Conservation (phyloP, 805 yeast genomes). For the Lachancea fermentati region DNA sequence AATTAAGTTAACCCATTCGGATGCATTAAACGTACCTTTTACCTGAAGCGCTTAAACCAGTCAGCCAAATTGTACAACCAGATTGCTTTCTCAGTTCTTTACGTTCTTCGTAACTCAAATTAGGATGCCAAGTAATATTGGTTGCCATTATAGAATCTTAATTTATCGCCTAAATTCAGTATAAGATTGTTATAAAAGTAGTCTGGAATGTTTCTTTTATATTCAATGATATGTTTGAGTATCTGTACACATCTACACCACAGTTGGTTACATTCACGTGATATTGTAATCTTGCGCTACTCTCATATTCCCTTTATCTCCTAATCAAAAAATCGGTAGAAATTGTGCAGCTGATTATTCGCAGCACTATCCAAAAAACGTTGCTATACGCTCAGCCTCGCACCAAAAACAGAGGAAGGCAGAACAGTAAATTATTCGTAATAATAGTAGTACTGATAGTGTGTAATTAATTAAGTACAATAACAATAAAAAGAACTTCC, state of each 20-base stretch:
- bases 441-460: too few species aligned
- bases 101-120: slow-evolving; percentile 81
- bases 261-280: slow-evolving; percentile 1
- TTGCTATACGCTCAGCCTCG: too few species aligned
- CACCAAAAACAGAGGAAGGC: too few species aligned
- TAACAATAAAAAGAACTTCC: too few species aligned
- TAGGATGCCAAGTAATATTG: slow-evolving; percentile 94
- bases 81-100: slow-evolving; percentile 62
- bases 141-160: slow-evolving; percentile 62
- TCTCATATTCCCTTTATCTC: neutral
- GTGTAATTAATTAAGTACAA: too few species aligned
- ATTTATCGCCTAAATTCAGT: neutral
- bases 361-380: too few species aligned
- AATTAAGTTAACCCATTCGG: neutral
- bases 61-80: slow-evolving; percentile 91
- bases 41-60: slow-evolving; percentile 94
- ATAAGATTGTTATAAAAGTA: too few species aligned
- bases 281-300: neutral
- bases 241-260: neutral
- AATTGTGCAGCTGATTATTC: too few species aligned
- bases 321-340: too few species aligned
- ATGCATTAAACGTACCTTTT: slow-evolving; percentile 39
- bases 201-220: neutral
- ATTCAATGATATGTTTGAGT: neutral
- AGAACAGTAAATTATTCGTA: too few species aligned